phyloP scores from a whole-genome alignment of 164 flowering plant genomes.

The Stephania japonica region DNA sequence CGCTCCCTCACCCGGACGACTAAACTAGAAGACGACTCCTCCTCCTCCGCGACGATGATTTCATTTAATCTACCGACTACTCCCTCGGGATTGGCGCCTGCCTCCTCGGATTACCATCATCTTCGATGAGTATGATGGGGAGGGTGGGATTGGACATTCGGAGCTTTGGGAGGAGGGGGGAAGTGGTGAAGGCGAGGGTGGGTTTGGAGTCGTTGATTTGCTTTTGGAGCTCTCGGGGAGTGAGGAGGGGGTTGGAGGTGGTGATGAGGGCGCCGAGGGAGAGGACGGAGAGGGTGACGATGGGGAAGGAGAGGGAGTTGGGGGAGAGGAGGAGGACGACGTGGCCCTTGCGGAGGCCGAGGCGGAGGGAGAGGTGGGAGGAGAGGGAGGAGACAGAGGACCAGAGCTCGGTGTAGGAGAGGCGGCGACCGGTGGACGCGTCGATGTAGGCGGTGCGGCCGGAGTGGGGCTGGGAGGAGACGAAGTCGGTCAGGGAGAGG shows the following conservation, averaged over 20 bases:
- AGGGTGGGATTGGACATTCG: constrained; percentile 26
- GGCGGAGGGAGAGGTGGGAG: constrained; percentile 29
- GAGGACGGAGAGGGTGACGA: constrained; percentile 70
- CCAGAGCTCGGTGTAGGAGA: constrained; percentile 61
- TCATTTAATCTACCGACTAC: constrained; percentile 25
- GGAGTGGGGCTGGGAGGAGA: constrained; percentile 66
- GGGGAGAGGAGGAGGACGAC: constrained; percentile 75
- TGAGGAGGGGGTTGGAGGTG: constrained; percentile 81
- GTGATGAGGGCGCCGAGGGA: constrained; percentile 83
- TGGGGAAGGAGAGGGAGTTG: constrained; percentile 72
- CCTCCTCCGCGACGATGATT: too few relatives aligned
- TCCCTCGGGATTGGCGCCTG: constrained; percentile 8
- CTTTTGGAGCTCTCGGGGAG: constrained; percentile 50
- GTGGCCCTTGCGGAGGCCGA: constrained; percentile 61
- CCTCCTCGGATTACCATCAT: not conserved
- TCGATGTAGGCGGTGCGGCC: constrained; percentile 75
- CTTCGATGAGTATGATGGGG: constrained; percentile 46
- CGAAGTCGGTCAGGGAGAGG: constrained; percentile 72
- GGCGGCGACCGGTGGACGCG: constrained; percentile 54
- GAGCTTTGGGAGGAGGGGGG: constrained; percentile 51
- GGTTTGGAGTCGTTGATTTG: constrained; percentile 68
- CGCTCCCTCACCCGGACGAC: constrained; percentile 39
- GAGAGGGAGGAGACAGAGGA: constrained; percentile 51
- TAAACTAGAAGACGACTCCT: too few relatives aligned
- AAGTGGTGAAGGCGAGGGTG: constrained; percentile 56